Evolutionary conservation across 192 early-diverging fungal genomes (phyloP), one percentile per base, ranked within the genome.

Genomic region (Backusella liffmaniae): DNA sequence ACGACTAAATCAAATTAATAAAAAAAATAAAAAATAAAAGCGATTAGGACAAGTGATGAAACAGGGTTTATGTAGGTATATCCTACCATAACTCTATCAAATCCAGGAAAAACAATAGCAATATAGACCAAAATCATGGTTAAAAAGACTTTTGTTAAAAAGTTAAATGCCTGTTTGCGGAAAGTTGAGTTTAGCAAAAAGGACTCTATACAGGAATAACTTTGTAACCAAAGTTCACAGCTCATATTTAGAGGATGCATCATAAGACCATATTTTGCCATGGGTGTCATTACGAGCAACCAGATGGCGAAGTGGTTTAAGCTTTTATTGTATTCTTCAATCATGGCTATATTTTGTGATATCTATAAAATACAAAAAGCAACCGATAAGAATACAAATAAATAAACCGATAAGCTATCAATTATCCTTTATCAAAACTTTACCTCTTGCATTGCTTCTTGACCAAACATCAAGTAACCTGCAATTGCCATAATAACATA

Each of bases 391-490:
- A 71, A 21, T 59, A 42, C 15, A 9, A 41, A 66, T 16, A 41
- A n/a, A 16, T 62, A 59, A 69, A 35, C 72, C 44, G 36, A 59
- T 73, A 62, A 62, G 56, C n/a, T 56, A 56, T 56, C 53, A 21
- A 21, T 12, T 59, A 3, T 29, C 56, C 26, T 26, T 70, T 18
- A 46, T 46, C 26, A 46, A 42, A 44, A 36, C 1, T 49, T 44
- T 80, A 90, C 88, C 77, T 92, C 91, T 66, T 84, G 80, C 74
- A 91, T 74, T 2, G 84, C 85, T 35, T 70, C 77, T 41, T 77
- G 78, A 18, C 92, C 92, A 90, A 93, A 93, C 92, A 93, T 93
- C 12, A 82, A 23, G 76, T 93, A 93, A 34, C 92, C 92, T 49
- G 67, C 69, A 5, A 72, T 66, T 4, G 82, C 88, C 37, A 93